Conservation (phyloP, 768 basidiomycete genomes). For the Serendipita vermifera region DNA sequence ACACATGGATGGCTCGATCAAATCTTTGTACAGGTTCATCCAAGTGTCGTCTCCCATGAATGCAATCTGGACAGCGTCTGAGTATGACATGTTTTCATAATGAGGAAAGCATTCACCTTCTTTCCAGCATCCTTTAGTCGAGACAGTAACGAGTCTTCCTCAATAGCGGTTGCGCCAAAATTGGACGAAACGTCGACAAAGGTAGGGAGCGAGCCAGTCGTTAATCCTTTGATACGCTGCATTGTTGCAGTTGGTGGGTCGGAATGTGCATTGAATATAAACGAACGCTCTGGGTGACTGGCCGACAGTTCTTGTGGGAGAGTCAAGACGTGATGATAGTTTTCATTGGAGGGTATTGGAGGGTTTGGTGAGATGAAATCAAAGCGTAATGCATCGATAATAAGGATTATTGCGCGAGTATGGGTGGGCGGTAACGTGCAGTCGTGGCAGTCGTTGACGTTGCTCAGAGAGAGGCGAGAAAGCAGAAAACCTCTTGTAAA, state of each 20-base stretch:
- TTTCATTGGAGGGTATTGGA: conserved; percentile 41
- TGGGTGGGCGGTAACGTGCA: conserved; percentile 53
- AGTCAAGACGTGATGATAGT: conserved; percentile 71
- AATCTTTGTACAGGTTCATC: conserved; percentile 72
- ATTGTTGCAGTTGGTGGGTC: conserved; percentile 94
- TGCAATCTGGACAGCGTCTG: conserved; percentile 42
- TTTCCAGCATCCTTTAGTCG: conserved; percentile 51
- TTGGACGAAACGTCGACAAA: conserved; percentile 91
- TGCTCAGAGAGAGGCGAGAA: conserved; percentile 55
- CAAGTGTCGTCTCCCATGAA: conserved; percentile 98
- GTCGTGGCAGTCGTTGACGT: conserved; percentile 34
- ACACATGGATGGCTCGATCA: conserved; percentile 58
- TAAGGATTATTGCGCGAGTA: conserved; percentile 64
- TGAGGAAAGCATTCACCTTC: conserved; percentile 36
- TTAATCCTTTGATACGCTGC: conserved; percentile 88
- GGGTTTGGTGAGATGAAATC: conserved; percentile 78
- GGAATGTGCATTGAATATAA: conserved; percentile 79
- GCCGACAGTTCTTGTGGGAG: conserved; percentile 62
- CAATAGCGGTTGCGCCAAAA: conserved; percentile 75
- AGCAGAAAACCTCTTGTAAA: conserved; percentile 89
- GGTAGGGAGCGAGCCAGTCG: conserved; percentile 89
- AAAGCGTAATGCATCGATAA: conserved; percentile 88
- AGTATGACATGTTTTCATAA: too few relatives aligned
- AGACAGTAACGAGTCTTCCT: conserved; percentile 76
- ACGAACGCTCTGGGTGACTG: conserved; percentile 52